Evolutionary conservation across 257 asterid genomes (phyloP).

Genomic region (Vinca minor): DNA sequence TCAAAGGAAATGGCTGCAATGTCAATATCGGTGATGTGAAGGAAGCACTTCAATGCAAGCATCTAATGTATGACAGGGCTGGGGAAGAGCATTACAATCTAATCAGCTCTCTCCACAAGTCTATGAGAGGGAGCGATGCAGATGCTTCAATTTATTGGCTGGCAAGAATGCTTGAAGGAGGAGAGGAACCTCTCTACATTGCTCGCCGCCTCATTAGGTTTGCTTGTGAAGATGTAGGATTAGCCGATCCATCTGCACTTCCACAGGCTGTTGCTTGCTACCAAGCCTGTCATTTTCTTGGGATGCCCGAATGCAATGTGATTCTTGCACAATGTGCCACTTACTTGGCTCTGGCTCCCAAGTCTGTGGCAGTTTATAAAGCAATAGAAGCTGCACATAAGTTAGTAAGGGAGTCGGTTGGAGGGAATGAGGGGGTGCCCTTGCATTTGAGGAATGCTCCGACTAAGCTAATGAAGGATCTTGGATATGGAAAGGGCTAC

Average conservation of each 20-base stretch:
- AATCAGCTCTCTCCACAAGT: conserved; percentile 77
- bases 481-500: conserved; percentile 69
- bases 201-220: conserved; percentile 64
- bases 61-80: conserved; percentile 55
- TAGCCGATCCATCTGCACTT: conserved; percentile 76
- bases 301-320: conserved; percentile 82
- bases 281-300: conserved; percentile 71
- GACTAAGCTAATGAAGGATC: conserved; percentile 79
- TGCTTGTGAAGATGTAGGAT: conserved; percentile 73
- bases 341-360: conserved; percentile 72
- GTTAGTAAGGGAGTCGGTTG: conserved; percentile 67
- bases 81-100: conserved; percentile 84
- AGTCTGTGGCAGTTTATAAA: conserved; percentile 53
- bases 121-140: conserved; percentile 75
- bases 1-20: background rate
- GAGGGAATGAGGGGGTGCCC: conserved; percentile 75
- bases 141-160: conserved; percentile 80
- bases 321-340: conserved; percentile 67
- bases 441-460: conserved; percentile 85
- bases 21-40: conserved; percentile 31
- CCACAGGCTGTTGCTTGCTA: conserved; percentile 72
- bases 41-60: conserved; percentile 71
- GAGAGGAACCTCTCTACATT: conserved; percentile 78
- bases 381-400: conserved; percentile 54
- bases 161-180: conserved; percentile 82